Conservation (phyloP, 257 asterid species). For the Solanum appendiculatum region DNA sequence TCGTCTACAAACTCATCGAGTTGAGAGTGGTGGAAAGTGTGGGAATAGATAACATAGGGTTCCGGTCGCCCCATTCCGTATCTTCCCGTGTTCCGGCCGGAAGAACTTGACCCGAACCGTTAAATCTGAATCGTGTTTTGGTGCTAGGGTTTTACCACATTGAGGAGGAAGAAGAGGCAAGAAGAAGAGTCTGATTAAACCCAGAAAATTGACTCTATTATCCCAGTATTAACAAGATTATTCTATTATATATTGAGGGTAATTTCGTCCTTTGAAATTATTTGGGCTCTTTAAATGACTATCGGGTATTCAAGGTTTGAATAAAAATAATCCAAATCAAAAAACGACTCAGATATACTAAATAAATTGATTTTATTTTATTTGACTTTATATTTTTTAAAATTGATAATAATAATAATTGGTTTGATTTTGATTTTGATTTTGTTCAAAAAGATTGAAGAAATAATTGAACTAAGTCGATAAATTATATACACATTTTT, state of each 20-base stretch:
- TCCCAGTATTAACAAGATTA: neutral
- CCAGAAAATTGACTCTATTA: neutral
- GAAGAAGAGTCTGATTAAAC: neutral
- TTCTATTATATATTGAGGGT: neutral
- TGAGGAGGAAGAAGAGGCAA: neutral
- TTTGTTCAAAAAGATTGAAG: too few relatives aligned
- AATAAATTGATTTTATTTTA: too few relatives aligned
- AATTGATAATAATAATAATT: too few relatives aligned
- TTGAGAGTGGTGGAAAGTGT: conserved; percentile 62
- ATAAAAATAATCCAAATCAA: too few relatives aligned
- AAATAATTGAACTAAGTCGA: neutral
- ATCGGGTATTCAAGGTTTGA: neutral
- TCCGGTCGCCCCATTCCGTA: conserved; percentile 74
- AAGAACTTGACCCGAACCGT: neutral
- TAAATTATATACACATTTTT: too few relatives aligned
- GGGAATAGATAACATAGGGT: conserved; percentile 85
- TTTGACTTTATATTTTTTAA: rapidly evolving
- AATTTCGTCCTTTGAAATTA: neutral
- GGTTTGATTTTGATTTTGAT: too few relatives aligned
- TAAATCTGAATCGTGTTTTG: neutral
- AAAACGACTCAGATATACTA: too few relatives aligned
- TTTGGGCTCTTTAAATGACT: neutral
- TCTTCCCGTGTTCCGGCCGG: neutral
- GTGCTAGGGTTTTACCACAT: neutral
- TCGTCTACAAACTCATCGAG: conserved; percentile 89